phyloP scores from a whole-genome alignment of 2,329 filamentous ascomycete species.

The Cercospora zeae-maydis region DNA sequence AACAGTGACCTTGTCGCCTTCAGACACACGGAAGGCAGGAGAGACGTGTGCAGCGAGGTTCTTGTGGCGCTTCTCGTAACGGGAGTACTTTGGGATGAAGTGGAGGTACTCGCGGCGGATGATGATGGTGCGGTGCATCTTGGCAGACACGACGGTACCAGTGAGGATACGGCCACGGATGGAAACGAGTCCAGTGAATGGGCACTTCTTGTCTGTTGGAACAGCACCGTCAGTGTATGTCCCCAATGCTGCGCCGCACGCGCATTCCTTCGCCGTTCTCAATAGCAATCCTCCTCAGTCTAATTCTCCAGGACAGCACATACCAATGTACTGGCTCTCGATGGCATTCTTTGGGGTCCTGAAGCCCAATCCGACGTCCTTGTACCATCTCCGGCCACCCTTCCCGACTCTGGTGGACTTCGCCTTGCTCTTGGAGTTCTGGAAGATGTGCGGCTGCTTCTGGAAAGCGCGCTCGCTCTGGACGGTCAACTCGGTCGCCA shows the following conservation, averaged over 20 bases:
- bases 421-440: slow-evolving; percentile 92
- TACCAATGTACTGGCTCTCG: slow-evolving; percentile 99
- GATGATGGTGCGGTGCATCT: slow-evolving; percentile 99
- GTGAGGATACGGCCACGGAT: slow-evolving; percentile 99
- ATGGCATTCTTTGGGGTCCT: slow-evolving; percentile 97
- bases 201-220: slow-evolving; percentile 96
- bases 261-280: neutral
- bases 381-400: slow-evolving; percentile 95
- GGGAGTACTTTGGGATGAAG: slow-evolving; percentile 98
- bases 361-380: slow-evolving; percentile 99
- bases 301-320: slow-evolving; percentile 39
- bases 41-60: slow-evolving; percentile 99
- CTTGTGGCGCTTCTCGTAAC: slow-evolving; percentile 99
- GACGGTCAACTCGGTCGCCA: slow-evolving; percentile 98
- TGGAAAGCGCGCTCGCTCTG: slow-evolving; percentile 99
- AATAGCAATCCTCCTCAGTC: slow-evolving; percentile 7
- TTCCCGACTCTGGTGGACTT: slow-evolving; percentile 79
- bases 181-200: slow-evolving; percentile 97
- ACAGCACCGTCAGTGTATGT: slow-evolving; percentile 18
- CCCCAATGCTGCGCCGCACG: slow-evolving; percentile 7
- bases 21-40: slow-evolving; percentile 99
- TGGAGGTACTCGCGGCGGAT: slow-evolving; percentile 99
- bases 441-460: slow-evolving; percentile 99
- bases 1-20: slow-evolving; percentile 98
- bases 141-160: slow-evolving; percentile 98